These are phyloP conservation scores for Taiozyma sp. DNA, from an alignment of 1,139 yeast species.

Conservation along the genomic window DNA sequence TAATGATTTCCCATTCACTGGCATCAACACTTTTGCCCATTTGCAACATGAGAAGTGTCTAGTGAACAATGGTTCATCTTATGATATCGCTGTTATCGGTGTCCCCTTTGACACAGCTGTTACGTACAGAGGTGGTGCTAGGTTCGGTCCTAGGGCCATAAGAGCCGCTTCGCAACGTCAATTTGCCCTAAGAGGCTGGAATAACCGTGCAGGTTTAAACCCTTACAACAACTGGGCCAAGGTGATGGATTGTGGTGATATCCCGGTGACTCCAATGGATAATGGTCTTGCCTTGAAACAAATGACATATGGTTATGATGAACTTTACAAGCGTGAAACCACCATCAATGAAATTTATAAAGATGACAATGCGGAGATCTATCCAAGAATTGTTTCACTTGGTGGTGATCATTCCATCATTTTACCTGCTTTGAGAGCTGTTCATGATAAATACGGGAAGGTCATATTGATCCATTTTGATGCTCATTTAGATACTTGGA, in stretches of 20 bases:
- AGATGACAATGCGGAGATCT: slow-evolving; percentile 19
- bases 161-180: slow-evolving; percentile 74
- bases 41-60: slow-evolving; percentile 56
- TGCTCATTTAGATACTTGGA: slow-evolving; percentile 80
- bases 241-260: slow-evolving; percentile 75
- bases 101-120: slow-evolving; percentile 79
- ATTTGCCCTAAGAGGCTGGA: slow-evolving; percentile 60
- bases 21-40: slow-evolving; percentile 73
- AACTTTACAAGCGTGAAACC: slow-evolving; percentile 34
- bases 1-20: slow-evolving; percentile 62
- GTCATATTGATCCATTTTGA: slow-evolving; percentile 64
- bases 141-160: slow-evolving; percentile 78
- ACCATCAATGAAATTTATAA: not conserved
- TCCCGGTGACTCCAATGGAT: slow-evolving; percentile 78
- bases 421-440: slow-evolving; percentile 64
- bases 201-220: slow-evolving; percentile 52
- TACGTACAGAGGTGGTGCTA: slow-evolving; percentile 70
- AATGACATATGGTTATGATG: slow-evolving; percentile 58
- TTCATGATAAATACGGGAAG: slow-evolving; percentile 55
- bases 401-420: slow-evolving; percentile 81
- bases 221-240: slow-evolving; percentile 60
- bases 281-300: slow-evolving; percentile 63
- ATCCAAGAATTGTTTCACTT: slow-evolving; percentile 63
- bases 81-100: slow-evolving; percentile 68
- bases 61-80: slow-evolving; percentile 38